phyloP scores from a whole-genome alignment of 1,284 basidiomycete genomes.

The Thecaphora thlaspeos region DNA sequence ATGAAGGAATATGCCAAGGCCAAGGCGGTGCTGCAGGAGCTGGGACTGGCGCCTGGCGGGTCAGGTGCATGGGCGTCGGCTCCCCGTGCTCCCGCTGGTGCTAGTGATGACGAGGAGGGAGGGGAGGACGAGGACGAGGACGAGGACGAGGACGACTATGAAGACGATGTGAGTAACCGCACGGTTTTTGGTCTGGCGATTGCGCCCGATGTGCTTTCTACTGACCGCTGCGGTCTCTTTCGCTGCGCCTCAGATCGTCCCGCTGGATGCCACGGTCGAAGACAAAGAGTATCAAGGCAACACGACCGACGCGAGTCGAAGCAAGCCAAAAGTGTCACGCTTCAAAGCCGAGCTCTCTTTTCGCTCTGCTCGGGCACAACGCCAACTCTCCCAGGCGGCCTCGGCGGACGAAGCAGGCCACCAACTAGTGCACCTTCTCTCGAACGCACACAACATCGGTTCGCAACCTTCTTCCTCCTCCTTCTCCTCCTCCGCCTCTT shows the following conservation, averaged over 20 bases:
- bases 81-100: constrained; percentile 3
- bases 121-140: constrained; percentile 18
- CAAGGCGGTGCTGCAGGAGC: constrained; percentile 30
- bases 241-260: constrained; percentile 13
- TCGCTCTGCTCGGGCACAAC: not conserved
- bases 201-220: too few species aligned
- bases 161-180: not conserved
- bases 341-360: constrained; percentile 33
- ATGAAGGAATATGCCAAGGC: constrained; percentile 49
- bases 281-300: constrained; percentile 28
- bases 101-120: not conserved
- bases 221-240: too few species aligned
- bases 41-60: constrained; percentile 16
- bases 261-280: constrained; percentile 31
- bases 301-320: constrained; percentile 5
- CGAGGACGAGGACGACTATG: constrained; percentile 24
- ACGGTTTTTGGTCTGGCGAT: too few species aligned
- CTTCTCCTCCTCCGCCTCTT: not conserved
- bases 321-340: constrained; percentile 25
- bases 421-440: constrained; percentile 26
- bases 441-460: constrained; percentile 28
- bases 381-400: not conserved
- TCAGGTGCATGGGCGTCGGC: not conserved
- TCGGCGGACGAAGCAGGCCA: not conserved
- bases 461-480: too few species aligned